phyloP scores from a whole-genome alignment of 805 yeast genomes.

The Candida saitoana region DNA sequence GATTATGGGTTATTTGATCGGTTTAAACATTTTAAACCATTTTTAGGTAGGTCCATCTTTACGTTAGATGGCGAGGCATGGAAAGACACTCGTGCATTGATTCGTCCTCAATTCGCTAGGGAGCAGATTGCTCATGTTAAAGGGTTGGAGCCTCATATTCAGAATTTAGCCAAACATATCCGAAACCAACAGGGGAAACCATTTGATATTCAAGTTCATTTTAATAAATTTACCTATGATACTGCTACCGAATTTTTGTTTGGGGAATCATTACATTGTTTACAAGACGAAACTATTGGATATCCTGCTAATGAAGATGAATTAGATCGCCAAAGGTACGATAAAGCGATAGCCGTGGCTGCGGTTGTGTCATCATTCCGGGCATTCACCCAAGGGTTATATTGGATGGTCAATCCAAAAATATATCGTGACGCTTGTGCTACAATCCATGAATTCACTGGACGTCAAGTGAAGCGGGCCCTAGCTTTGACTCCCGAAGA shows the following conservation, averaged over 20 bases:
- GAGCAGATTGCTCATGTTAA: constrained; percentile 34
- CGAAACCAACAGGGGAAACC: constrained; percentile 17
- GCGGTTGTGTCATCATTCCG: constrained; percentile 34
- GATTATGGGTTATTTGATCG: constrained; percentile 33
- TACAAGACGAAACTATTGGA: constrained; percentile 26
- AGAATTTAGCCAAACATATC: constrained; percentile 23
- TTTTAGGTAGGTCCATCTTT: constrained; percentile 37
- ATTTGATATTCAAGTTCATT: constrained; percentile 32
- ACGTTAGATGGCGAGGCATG: constrained; percentile 37
- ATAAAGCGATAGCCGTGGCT: constrained; percentile 30
- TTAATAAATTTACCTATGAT: constrained; percentile 35
- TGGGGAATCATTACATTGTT: constrained; percentile 33
- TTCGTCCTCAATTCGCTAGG: constrained; percentile 37
- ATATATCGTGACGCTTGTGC: constrained; percentile 28
- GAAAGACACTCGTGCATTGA: constrained; percentile 35
- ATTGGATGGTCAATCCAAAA: constrained; percentile 18
- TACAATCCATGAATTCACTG: constrained; percentile 29
- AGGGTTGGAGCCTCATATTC: constrained; percentile 30
- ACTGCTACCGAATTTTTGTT: constrained; percentile 40
- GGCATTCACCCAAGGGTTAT: constrained; percentile 27
- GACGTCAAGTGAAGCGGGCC: constrained; percentile 29
- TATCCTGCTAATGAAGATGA: constrained; percentile 23
- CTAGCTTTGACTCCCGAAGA: constrained; percentile 23
- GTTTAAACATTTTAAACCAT: constrained; percentile 27
- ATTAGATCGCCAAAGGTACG: constrained; percentile 28